phyloP scores from a whole-genome alignment of 768 basidiomycete genomes.

The Chiua virens region DNA sequence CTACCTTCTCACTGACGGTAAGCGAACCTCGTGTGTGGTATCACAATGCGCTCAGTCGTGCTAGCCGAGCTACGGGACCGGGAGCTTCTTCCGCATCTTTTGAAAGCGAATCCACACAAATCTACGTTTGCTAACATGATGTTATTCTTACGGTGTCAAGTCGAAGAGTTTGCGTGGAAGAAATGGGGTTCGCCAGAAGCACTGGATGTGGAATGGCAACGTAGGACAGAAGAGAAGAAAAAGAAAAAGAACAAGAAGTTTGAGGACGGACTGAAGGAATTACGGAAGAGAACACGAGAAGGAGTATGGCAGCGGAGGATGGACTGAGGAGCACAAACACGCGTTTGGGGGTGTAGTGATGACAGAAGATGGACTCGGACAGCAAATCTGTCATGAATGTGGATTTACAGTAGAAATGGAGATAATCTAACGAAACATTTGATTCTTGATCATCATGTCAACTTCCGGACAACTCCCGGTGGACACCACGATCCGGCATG shows the following conservation, averaged over 20 bases:
- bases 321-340: constrained; percentile 88
- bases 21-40: constrained; percentile 25
- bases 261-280: constrained; percentile 82
- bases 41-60: not conserved
- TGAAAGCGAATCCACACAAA: constrained; percentile 94
- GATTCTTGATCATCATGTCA: too few species aligned
- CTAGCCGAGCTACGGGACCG: constrained; percentile 92
- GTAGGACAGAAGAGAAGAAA: constrained; percentile 76
- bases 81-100: constrained; percentile 86
- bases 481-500: too few species aligned
- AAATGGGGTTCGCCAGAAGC: constrained; percentile 97
- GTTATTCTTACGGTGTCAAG: constrained; percentile 91
- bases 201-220: constrained; percentile 84
- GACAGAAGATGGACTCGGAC: constrained; percentile 51
- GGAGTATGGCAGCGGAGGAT: constrained; percentile 86
- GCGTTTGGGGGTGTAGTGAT: constrained; percentile 64
- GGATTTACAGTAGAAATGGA: constrained; percentile 92
- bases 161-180: constrained; percentile 95
- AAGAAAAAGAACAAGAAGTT: constrained; percentile 94
- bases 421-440: constrained; percentile 49
- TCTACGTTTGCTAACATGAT: constrained; percentile 99
- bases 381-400: constrained; percentile 84
- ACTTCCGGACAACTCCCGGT: too few species aligned
- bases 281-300: constrained; percentile 82
- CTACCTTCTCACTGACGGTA: constrained; percentile 92